Percentiles rank a stretch among this genome's conserved stretches.
phyloP scores from a whole-genome alignment of 768 basidiomycete genomes.

The Leccinellum luteum region DNA sequence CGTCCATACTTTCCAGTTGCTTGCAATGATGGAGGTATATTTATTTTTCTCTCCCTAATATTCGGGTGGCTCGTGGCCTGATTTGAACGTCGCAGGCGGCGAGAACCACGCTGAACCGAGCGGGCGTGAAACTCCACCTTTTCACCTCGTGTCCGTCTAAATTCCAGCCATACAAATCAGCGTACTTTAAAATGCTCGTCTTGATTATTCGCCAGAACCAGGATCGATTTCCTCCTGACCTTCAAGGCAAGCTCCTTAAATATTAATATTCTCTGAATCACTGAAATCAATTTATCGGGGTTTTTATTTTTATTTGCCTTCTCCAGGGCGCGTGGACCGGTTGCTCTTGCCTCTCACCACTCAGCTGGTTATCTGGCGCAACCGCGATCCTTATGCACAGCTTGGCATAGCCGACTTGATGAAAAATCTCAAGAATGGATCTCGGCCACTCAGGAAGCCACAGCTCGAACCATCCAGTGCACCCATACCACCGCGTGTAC shows the following conservation, averaged over 20 bases:
- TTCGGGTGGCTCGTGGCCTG: not conserved
- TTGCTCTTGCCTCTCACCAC: conserved; percentile 34
- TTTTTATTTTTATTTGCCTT: not conserved
- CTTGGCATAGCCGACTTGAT: conserved; percentile 35
- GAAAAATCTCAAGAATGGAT: conserved; percentile 13
- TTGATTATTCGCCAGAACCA: conserved; percentile 37
- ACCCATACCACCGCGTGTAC: conserved; percentile 11
- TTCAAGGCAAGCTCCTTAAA: conserved; percentile 23
- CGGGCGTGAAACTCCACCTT: conserved; percentile 42
- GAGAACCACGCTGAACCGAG: conserved; percentile 42
- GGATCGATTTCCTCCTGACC: conserved; percentile 22
- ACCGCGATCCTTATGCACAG: conserved; percentile 31
- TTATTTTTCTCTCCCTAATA: conserved; percentile 5
- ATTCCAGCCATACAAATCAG: conserved; percentile 41
- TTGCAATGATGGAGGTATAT: conserved; percentile 51
- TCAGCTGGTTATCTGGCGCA: conserved; percentile 28
- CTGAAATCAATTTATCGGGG: not conserved
- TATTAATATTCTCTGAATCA: not conserved
- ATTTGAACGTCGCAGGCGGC: conserved; percentile 37
- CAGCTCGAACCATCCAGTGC: conserved; percentile 18
- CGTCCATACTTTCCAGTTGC: conserved; percentile 35
- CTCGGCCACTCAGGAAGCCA: conserved; percentile 15
- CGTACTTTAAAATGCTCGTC: conserved; percentile 48
- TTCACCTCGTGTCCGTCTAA: conserved; percentile 45
- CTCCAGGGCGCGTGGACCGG: conserved; percentile 30